phyloP scores from a whole-genome alignment of 1,139 yeast species.

The Tardiomyces depauwii region DNA sequence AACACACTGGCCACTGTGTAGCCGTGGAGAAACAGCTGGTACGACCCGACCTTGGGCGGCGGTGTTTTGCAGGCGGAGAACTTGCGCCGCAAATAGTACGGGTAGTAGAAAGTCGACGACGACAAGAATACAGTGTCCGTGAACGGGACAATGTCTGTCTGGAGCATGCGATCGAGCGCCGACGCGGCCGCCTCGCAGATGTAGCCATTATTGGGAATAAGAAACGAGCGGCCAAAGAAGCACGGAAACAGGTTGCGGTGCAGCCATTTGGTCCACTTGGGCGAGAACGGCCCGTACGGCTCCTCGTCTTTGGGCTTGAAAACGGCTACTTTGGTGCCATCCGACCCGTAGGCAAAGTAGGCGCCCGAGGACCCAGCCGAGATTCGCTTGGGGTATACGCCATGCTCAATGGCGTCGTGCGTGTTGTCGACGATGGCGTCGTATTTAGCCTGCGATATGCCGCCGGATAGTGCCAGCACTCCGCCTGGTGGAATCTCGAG shows the following conservation, averaged over 20 bases:
- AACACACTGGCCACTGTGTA: constrained; percentile 55
- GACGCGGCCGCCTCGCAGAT: constrained; percentile 67
- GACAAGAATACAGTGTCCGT: constrained; percentile 48
- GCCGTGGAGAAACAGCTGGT: constrained; percentile 50
- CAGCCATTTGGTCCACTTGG: constrained; percentile 74
- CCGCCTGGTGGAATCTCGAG: too few species aligned
- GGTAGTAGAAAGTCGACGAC: constrained; percentile 45
- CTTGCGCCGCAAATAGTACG: constrained; percentile 27
- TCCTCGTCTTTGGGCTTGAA: constrained; percentile 78
- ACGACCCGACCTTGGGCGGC: constrained; percentile 51
- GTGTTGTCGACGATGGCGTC: constrained; percentile 30
- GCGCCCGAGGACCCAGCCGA: constrained; percentile 64
- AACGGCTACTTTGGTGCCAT: constrained; percentile 38
- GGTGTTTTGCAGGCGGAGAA: constrained; percentile 14
- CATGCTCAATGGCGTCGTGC: constrained; percentile 32
- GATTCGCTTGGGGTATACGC: constrained; percentile 41
- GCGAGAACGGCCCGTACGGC: constrained; percentile 69
- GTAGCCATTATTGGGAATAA: constrained; percentile 64
- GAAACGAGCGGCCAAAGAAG: constrained; percentile 62
- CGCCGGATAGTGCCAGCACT: too few species aligned
- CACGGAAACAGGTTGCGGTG: constrained; percentile 69
- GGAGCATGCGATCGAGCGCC: constrained; percentile 47
- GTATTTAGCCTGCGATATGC: constrained; percentile 30
- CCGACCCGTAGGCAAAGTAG: constrained; percentile 41
- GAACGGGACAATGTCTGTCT: constrained; percentile 51